Evolutionary conservation across 208 protist species (phyloP), one percentile per base, ranked within the genome.

Genomic region (Spongospora subterranea): DNA sequence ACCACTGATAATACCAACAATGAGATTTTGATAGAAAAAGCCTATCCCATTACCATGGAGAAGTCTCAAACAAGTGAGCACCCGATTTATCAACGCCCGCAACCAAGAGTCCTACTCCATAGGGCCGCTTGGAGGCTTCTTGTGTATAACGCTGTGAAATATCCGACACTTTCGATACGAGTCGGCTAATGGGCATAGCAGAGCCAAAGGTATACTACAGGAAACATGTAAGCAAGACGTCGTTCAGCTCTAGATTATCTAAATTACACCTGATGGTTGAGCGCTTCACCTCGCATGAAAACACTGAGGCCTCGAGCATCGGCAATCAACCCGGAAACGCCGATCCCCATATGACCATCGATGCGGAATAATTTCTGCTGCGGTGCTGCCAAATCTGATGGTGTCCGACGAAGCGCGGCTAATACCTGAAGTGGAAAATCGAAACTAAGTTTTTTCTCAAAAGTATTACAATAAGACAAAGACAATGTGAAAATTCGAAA

Each of bases 21-120:
- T 82, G 17, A 43, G 40, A 82, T 82, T 82, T 13, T 43, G 40
- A 43, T 82, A 82, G 40, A 6, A 35, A 39, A 35, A 20, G 6
- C 17, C n/a, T 20, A 43, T 6, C 6, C 13, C 35, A 82, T 35
- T 82, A 82, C 71, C 71, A 82, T 45, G 71, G 71, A 6, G 71
- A 82, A 45, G 90, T 94, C 46, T 93, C 89, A 40, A 90, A 93
- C 17, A 95, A 89, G 40, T 95, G 92, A 29, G 90, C 46, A 11
- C 93, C 93, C 6, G 91, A 92, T 11, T 43, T 35, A 90, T 97
- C 97, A 90, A 94, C 95, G 40, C 98, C 98, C 43, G 96, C 97
- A 46, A 99, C 95, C 24, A 99, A 96, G n/a, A 99, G 94, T 39
- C 98, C 98, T n/a, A 99, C 98, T 89, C 99, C 99, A 94, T 98